These are phyloP conservation scores for Jatropha curcas DNA, from an alignment of 345 rosid genomes.

Conservation along the genomic window DNA sequence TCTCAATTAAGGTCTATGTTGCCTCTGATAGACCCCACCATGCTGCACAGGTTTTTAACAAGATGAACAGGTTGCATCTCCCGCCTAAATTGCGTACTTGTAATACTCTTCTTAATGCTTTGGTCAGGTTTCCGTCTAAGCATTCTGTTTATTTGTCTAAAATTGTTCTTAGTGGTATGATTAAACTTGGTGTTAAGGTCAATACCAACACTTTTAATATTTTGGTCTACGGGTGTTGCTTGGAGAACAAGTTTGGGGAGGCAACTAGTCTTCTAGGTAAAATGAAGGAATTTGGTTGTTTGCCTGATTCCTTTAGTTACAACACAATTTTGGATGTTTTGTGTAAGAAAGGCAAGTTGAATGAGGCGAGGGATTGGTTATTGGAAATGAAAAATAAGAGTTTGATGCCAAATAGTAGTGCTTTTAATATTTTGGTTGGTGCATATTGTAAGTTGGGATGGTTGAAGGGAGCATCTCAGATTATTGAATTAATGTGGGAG, in stretches of 20 bases:
- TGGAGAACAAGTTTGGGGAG: conserved; percentile 55
- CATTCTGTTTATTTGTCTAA: conserved; percentile 52
- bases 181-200: conserved; percentile 50
- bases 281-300: conserved; percentile 59
- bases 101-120: conserved; percentile 60
- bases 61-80: conserved; percentile 53
- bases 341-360: conserved; percentile 75
- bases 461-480: conserved; percentile 64
- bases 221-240: conserved; percentile 70
- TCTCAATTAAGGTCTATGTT: conserved; percentile 58
- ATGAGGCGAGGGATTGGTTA: conserved; percentile 64
- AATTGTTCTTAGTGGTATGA: conserved; percentile 52
- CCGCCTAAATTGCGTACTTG: conserved; percentile 70
- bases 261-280: conserved; percentile 45
- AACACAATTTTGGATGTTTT: conserved; percentile 69
- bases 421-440: conserved; percentile 59
- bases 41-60: conserved; percentile 64
- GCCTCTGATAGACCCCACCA: conserved; percentile 57
- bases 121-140: conserved; percentile 64
- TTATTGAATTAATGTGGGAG: conserved; percentile 69
- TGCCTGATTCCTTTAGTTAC: conserved; percentile 65
- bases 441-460: conserved; percentile 81
- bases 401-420: conserved; percentile 53
- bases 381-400: conserved; percentile 63
- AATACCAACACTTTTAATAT: conserved; percentile 57